Base-by-base conservation (phyloP, 805 yeast genomes). In the Candida stauntonica region DNA sequence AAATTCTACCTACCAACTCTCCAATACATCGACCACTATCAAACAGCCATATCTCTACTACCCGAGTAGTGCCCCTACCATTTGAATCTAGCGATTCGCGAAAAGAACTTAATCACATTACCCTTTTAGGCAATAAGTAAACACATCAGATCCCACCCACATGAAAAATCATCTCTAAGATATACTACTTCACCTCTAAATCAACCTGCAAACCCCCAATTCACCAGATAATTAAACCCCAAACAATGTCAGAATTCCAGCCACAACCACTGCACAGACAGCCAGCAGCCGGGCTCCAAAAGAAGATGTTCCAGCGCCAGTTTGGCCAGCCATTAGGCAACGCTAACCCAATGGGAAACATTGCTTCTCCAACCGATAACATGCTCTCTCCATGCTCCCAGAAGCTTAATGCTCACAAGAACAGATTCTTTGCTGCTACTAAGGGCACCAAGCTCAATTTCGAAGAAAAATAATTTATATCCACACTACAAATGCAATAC, bases 331-430 rank as follows among this genome's bases (percentile, higher is more conserved):
- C 30, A 5, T 26, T 20, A 20, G 40, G 24, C 18, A n/a, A n/a
- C n/a, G 18, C 28, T 24, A 34, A 38, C 7, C 26, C 26, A 7
- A 19, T 29, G 5, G 39, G 39, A 12, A 26, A 39, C 21, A 33
- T 46, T 14, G 50, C 50, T 9, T 75, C 81, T 12, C 82, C 82
- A 31, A 77, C 84, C 3, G 84, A 77, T 48, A 70, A 63, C 34
- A 46, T 76, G 45, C 55, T 77, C 56, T 75, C 81, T 4, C 82
- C 83, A 20, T 73, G 81, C 50, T 67, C 81, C 2, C 72, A 73
- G 45, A 77, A 73, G 54, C 56, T 77, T 43, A 72, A 57, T 43
- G 71, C 70, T 26, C 79, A 74, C 47, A 72, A 68, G 55, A 59
- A 54, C 51, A 57, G 65, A 50, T 71, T 64, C 45, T 51, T 58